Base-by-base conservation (phyloP, 2,329 filamentous ascomycete species). In the Exophiala bonariae region DNA sequence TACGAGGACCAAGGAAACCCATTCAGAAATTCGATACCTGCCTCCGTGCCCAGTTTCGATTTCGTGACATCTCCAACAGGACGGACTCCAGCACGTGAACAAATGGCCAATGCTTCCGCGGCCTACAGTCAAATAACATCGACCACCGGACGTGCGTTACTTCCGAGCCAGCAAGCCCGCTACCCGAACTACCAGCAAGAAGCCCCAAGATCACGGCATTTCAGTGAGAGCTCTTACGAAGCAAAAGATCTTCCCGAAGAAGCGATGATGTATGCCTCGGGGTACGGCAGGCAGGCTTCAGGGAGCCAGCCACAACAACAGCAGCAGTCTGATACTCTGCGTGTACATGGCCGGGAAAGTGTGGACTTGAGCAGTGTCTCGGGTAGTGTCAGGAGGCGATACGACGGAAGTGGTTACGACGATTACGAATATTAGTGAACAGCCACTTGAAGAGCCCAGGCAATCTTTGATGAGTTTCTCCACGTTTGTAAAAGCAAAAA, bases 101-200 rank as follows among this genome's bases (percentile, higher is more conserved):
- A 47, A 39, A 50, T 49, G 41, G 36, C 51, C 10, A 33, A 31
- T 14, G 43, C 46, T 16, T 47, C 46, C 22, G 50, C 57, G 34
- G 30, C 50, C 1, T 51, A 36, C 41, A 41, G 44, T 26, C 39
- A 50, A 36, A 46, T 52, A 13, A 52, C 48, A 5, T 44, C 37
- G 26, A 33, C 47, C 19, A 52, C 49, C 36, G 63, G 59, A 16
- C 59, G 55, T 22, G 65, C 64, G 16, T 57, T 63, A 9, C 58
- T 66, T 23, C 60, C 64, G 26, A 64, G 59, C 43, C 63, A 64
- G 37, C 61, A 67, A 46, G 49, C 54, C 26, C 58, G 57, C 31
- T 58, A 61, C 40, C 40, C 52, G 4, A 52, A 42, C 18, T 51
- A 52, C 36, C 40, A 42, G 34, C 35, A 17, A 43, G 16, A 44